Conservation (phyloP, 345 rosid genomes). For the Populus euphratica region DNA sequence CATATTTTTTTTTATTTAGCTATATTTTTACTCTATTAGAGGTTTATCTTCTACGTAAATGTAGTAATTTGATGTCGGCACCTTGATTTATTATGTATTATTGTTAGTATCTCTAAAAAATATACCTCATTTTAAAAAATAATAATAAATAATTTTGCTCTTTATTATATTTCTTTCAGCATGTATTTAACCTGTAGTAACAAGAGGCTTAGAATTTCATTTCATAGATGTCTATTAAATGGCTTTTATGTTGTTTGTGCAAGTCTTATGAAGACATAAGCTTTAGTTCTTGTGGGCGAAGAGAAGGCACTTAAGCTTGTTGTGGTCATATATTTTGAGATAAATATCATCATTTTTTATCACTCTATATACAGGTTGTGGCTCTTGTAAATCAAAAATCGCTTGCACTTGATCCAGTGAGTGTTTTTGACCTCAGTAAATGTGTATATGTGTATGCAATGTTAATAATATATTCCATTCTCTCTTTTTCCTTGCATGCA, state of each 20-base stretch:
- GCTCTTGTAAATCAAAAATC: constrained; percentile 87
- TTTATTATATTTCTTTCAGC: not conserved
- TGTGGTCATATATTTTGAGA: not conserved
- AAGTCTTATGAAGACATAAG: not conserved
- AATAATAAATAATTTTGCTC: not conserved
- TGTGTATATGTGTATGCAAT: not conserved
- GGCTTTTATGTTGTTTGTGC: not conserved
- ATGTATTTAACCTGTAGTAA: not conserved
- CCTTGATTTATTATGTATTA: too few species aligned
- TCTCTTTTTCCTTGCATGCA: not conserved
- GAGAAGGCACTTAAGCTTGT: constrained; percentile 61
- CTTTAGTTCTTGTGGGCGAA: constrained; percentile 86
- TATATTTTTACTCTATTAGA: too few species aligned
- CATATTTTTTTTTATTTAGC: not conserved
- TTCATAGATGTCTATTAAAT: not conserved
- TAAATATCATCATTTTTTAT: constrained; percentile 1
- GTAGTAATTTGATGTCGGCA: too few species aligned
- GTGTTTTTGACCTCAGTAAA: constrained; percentile 19
- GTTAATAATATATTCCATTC: not conserved
- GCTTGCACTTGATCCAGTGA: constrained; percentile 73
- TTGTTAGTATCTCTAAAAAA: too few species aligned
- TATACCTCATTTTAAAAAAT: too few species aligned
- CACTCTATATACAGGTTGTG: constrained; percentile 56
- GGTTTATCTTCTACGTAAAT: too few species aligned
- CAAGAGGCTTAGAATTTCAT: not conserved